Base-by-base conservation (phyloP, 176 grass and related monocot species). In the Ensete glaucum region DNA sequence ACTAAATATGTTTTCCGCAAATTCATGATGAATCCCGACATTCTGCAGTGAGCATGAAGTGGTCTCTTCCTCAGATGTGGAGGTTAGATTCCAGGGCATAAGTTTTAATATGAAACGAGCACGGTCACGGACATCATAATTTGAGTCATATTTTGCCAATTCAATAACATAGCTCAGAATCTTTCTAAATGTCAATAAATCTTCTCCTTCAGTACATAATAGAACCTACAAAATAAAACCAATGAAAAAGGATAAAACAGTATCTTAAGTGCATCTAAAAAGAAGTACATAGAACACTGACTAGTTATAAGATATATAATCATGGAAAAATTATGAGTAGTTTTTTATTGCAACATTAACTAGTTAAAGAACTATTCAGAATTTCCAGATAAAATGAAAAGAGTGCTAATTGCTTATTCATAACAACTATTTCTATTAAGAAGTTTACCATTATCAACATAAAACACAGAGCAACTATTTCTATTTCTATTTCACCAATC, bases 51-150 rank as follows among this genome's bases (percentile, higher is more conserved):
- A 67, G 57, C 63, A 58, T n/a, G 78, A 81, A 53, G 78, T 12
- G 1, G 10, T 70, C 25, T 50, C 52, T 9, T 80, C 70, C 73
- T 49, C 20, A 58, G 57, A 78, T 73, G 69, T 7, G 43, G 52
- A 60, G 51, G 64, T 80, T 19, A 16, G 53, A 55, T 52, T 70
- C 74, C 63, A 72, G 10, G 79, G 81, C 66, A 92, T 24, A 81
- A 97, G 77, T 58, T 80, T 83, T 79, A 85, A 85, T 55, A 98
- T 43, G 55, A 93, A 77, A 80, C 86, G 86, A 63, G 90, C 82
- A 77, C 90, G 86, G 76, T 98, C 94, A 62, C 90, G 87, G 62
- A 98, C 69, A 78, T 98, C 94, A 79, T 98, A 98, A 87, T 73
- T 93, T 77, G 82, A 54, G 82, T 98, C 94, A 82, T 60, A 79